Conservation (phyloP, 768 basidiomycete species). For the Ramaria sp. region DNA sequence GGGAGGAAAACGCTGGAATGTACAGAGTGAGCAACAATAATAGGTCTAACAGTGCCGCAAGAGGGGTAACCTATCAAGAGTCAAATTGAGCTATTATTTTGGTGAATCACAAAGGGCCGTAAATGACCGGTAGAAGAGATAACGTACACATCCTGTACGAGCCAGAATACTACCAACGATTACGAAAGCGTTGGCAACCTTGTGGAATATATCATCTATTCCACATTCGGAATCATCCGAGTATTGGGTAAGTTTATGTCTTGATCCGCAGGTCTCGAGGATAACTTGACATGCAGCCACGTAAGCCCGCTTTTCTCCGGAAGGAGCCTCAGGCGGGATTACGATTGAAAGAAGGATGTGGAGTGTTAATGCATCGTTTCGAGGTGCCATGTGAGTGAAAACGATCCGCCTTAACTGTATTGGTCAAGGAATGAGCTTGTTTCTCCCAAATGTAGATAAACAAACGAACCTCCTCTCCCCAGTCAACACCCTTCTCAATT, state of each 20-base stretch:
- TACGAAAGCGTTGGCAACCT: slow-evolving; percentile 1
- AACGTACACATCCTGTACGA: slow-evolving; percentile 2
- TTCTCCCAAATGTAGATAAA: not conserved
- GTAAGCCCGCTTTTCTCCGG: not conserved
- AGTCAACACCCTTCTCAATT: slow-evolving; percentile 23
- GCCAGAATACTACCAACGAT: not conserved
- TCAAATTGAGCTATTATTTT: not conserved
- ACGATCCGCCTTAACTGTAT: slow-evolving; percentile 48
- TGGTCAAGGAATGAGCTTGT: slow-evolving; percentile 1
- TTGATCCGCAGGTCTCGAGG: slow-evolving; percentile 4
- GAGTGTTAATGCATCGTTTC: slow-evolving; percentile 6
- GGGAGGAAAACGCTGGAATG: slow-evolving; percentile 35
- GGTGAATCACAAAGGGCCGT: not conserved
- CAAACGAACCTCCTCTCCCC: slow-evolving; percentile 44
- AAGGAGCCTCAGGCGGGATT: not conserved
- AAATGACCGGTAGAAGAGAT: not conserved
- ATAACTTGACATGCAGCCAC: not conserved
- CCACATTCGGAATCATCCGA: not conserved
- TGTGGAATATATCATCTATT: not conserved
- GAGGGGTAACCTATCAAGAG: slow-evolving; percentile 27
- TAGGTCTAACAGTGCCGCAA: slow-evolving; percentile 44
- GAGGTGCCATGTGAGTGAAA: slow-evolving; percentile 36
- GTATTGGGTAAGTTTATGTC: not conserved
- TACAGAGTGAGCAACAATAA: slow-evolving; percentile 34
- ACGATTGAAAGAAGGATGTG: slow-evolving; percentile 8